Conservation (phyloP, 306 rosid genomes). For the Pterocarpus macrocarpus region DNA sequence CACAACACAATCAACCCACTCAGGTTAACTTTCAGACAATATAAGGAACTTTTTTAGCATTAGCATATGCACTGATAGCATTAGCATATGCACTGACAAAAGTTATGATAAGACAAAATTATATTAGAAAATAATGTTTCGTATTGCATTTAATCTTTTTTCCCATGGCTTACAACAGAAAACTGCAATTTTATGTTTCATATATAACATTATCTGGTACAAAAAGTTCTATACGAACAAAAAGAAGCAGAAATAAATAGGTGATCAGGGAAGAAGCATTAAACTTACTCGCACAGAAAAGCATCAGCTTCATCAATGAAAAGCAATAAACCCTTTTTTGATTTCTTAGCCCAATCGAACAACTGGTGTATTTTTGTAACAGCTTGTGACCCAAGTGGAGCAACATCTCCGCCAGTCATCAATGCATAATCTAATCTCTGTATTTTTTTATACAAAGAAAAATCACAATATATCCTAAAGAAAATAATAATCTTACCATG, state of each 20-base stretch:
- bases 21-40: neutral
- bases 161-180: neutral
- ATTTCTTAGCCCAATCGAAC: conserved; percentile 96
- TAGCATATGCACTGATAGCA: no score
- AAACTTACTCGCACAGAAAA: conserved; percentile 95
- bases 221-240: neutral
- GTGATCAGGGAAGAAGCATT: conserved; percentile 3
- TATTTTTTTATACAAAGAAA: neutral
- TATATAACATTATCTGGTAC: neutral
- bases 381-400: conserved; percentile 96
- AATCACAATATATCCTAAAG: conserved; percentile 8
- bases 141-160: neutral
- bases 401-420: conserved; percentile 99
- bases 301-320: conserved; percentile 99
- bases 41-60: no score
- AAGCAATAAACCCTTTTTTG: conserved; percentile 86
- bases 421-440: conserved; percentile 97
- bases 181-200: neutral
- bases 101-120: neutral
- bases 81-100: no score
- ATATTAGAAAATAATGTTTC: neutral
- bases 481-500: neutral
- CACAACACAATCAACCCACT: conserved; percentile 14
- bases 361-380: conserved; percentile 97
- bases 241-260: conserved; percentile 27